phyloP scores from a whole-genome alignment of 345 rosid genomes.

The Euphorbia tirucalli region DNA sequence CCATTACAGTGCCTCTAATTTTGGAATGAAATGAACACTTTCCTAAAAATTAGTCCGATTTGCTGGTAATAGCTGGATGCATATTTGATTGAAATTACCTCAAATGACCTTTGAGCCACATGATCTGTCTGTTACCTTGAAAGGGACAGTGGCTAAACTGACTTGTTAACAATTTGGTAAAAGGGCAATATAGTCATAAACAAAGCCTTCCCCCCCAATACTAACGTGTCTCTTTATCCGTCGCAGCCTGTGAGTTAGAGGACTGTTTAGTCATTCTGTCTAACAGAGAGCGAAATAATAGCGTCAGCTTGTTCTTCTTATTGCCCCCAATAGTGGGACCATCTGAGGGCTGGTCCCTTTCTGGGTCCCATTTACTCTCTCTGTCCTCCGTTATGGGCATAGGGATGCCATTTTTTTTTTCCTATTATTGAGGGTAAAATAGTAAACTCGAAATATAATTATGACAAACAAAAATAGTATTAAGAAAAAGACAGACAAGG shows the following conservation, averaged over 20 bases:
- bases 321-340: neutral
- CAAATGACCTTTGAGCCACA: slow-evolving; percentile 7
- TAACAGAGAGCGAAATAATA: neutral
- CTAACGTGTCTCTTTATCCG: slow-evolving; percentile 3
- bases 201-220: neutral
- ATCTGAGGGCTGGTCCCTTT: neutral
- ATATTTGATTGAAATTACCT: neutral
- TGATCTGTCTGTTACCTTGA: slow-evolving; percentile 2
- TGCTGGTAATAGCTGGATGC: neutral
- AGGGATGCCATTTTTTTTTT: neutral
- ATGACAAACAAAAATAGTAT: neutral
- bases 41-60: too few species aligned
- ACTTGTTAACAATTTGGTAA: neutral
- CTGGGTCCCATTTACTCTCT: neutral
- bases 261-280: slow-evolving; percentile 19
- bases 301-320: neutral
- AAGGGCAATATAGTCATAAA: slow-evolving; percentile 5
- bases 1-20: too few species aligned
- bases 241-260: neutral
- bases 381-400: neutral
- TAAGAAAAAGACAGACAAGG: neutral
- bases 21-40: too few species aligned
- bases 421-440: slow-evolving; percentile 4
- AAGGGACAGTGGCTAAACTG: neutral
- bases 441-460: neutral